Conservation (phyloP, 345 rosid genomes). For the Citrus maxima region DNA sequence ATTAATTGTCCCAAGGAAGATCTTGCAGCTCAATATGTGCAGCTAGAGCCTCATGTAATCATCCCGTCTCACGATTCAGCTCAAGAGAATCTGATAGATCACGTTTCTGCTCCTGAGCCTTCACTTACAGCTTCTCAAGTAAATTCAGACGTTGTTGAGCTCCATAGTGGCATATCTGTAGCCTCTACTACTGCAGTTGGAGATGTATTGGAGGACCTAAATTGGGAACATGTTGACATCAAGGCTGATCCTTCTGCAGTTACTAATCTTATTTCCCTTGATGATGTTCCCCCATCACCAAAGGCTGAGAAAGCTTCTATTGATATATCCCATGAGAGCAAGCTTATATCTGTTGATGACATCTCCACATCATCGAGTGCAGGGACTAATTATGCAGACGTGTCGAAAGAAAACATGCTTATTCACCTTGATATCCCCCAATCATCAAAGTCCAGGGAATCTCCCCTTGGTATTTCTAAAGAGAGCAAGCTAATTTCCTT, state of each 20-base stretch:
- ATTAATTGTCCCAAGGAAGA: slow-evolving; percentile 23
- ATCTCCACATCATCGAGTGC: slow-evolving; percentile 21
- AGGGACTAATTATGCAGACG: neutral
- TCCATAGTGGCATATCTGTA: slow-evolving; percentile 7
- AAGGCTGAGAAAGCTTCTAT: slow-evolving; percentile 22
- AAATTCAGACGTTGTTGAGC: slow-evolving; percentile 17
- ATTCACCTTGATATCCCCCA: slow-evolving; percentile 13
- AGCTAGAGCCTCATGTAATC: slow-evolving; percentile 30
- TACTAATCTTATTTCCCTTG: slow-evolving; percentile 40
- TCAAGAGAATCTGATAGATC: slow-evolving; percentile 43
- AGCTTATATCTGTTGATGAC: slow-evolving; percentile 14
- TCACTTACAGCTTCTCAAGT: slow-evolving; percentile 18
- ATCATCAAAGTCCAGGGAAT: slow-evolving; percentile 2
- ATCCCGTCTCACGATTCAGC: slow-evolving; percentile 31
- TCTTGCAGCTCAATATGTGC: slow-evolving; percentile 23
- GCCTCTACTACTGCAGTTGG: slow-evolving; percentile 12
- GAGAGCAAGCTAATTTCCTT: slow-evolving; percentile 14
- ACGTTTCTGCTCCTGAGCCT: slow-evolving; percentile 28
- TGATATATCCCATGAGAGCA: slow-evolving; percentile 27
- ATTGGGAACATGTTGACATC: slow-evolving; percentile 28
- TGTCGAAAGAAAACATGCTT: slow-evolving; percentile 21
- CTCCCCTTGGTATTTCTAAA: slow-evolving; percentile 11
- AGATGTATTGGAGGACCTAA: slow-evolving; percentile 38
- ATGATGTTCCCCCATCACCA: slow-evolving; percentile 29
- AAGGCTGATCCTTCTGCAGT: slow-evolving; percentile 19